Evolutionary conservation across 352 stramenopile species (phyloP).

Genomic region (Phytophthora foliorum): DNA sequence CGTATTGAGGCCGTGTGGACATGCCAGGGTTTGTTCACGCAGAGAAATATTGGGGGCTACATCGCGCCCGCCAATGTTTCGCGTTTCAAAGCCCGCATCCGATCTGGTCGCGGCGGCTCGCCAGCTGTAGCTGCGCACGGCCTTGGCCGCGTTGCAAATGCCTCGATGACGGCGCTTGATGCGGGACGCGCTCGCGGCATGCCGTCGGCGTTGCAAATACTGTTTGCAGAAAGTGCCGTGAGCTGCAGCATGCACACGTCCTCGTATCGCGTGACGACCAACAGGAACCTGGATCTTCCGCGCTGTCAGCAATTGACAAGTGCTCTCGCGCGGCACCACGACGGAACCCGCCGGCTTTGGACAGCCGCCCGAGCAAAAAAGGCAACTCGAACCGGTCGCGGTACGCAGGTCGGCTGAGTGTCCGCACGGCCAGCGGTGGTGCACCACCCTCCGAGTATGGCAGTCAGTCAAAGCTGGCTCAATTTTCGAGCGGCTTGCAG

Average conservation of each 20-base stretch:
- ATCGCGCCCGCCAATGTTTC: background rate
- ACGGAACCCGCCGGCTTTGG: slow-evolving; percentile 20
- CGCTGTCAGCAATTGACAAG: slow-evolving; percentile 15
- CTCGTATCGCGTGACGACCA: slow-evolving; percentile 13
- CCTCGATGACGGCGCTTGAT: background rate
- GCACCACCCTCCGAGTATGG: slow-evolving; percentile 18
- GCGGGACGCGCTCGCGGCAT: background rate
- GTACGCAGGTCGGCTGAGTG: background rate
- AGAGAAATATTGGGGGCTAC: background rate
- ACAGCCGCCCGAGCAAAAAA: slow-evolving; percentile 11
- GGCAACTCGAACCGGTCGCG: slow-evolving; percentile 3
- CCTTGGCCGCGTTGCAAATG: slow-evolving; percentile 7
- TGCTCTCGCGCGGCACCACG: slow-evolving; percentile 22
- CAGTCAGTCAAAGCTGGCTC: slow-evolving; percentile 8
- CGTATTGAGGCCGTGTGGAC: background rate
- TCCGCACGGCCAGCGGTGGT: slow-evolving; percentile 1
- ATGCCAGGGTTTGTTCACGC: slow-evolving; percentile 1
- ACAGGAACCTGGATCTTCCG: slow-evolving; percentile 18
- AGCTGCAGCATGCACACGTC: background rate
- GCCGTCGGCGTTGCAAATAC: too few relatives aligned
- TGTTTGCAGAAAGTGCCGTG: background rate
- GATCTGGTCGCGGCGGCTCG: too few relatives aligned
- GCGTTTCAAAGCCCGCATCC: background rate
- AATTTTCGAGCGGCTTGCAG: background rate
- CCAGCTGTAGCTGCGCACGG: background rate